Evolutionary conservation across 2,329 filamentous ascomycete genomes (phyloP).

Genomic region (Dactylonectria macrodidyma): DNA sequence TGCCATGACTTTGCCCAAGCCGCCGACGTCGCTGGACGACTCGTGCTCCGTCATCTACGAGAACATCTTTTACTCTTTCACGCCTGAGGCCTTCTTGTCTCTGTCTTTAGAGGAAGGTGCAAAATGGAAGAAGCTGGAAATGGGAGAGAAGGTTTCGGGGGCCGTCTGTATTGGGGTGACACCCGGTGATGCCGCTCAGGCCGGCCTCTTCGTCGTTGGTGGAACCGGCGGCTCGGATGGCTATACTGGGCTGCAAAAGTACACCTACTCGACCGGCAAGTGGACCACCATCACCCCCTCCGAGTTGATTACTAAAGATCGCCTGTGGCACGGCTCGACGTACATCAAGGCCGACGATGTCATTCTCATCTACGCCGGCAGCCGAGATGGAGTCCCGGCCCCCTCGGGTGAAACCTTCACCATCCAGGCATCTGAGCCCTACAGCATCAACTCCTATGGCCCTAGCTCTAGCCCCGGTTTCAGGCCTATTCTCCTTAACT

Average conservation of each 20-base stretch:
- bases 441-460: slow-evolving; percentile 71
- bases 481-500: slow-evolving; percentile 81
- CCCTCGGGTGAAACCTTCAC: slow-evolving; percentile 83
- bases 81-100: slow-evolving; percentile 81
- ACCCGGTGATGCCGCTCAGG: slow-evolving; percentile 61
- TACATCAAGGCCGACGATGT: slow-evolving; percentile 80
- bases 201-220: slow-evolving; percentile 69
- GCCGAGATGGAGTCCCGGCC: slow-evolving; percentile 69
- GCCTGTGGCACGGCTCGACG: slow-evolving; percentile 80
- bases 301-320: slow-evolving; percentile 79
- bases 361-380: slow-evolving; percentile 86
- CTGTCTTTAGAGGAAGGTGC: slow-evolving; percentile 78
- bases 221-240: slow-evolving; percentile 51
- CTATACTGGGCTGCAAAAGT: slow-evolving; percentile 84
- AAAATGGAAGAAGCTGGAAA: slow-evolving; percentile 77
- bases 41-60: slow-evolving; percentile 67
- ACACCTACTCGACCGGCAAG: slow-evolving; percentile 66
- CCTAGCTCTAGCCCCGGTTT: slow-evolving; percentile 74
- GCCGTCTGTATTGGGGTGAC: slow-evolving; percentile 75
- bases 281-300: slow-evolving; percentile 71
- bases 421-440: slow-evolving; percentile 77
- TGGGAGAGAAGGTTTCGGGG: slow-evolving; percentile 80
- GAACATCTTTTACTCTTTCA: slow-evolving; percentile 89
- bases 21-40: no score
- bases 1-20: slow-evolving; percentile 62